Conservation (phyloP, 2,329 filamentous ascomycete genomes). For the Penicillium sp. region DNA sequence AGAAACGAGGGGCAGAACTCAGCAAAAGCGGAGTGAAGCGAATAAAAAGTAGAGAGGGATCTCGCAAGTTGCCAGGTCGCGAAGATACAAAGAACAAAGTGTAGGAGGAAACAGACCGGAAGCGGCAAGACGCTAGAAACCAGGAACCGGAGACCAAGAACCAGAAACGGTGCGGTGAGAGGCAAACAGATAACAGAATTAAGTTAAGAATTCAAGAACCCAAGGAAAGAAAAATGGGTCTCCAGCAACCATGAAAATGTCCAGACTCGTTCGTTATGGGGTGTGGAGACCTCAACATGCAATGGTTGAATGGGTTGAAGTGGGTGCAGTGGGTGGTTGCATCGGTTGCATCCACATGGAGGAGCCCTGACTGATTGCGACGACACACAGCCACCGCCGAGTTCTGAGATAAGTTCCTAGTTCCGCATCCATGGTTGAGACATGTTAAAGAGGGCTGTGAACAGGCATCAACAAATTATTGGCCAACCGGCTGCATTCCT, state of each 20-base stretch:
- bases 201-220: not conserved
- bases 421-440: not conserved
- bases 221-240: not conserved
- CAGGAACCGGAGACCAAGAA: no score
- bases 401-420: not conserved
- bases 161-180: not conserved
- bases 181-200: not conserved
- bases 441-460: not conserved
- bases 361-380: not conserved
- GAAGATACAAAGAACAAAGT: not conserved
- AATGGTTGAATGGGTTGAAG: not conserved
- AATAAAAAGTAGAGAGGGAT: not conserved
- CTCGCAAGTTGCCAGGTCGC: not conserved
- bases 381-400: not conserved
- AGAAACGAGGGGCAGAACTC: not conserved
- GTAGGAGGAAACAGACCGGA: not conserved
- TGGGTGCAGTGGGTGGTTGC: not conserved
- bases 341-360: not conserved
- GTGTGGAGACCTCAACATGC: not conserved
- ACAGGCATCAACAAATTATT: not conserved
- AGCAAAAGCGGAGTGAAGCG: not conserved
- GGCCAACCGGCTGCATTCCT: not conserved
- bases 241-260: not conserved
- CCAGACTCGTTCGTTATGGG: not conserved
- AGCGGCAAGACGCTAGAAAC: constrained; percentile 4